A percentile compares a stretch with the other conserved stretches of the same genome.
Conservation (phyloP, 495 filamentous ascomycete genomes). For the Hypoxylon lienhwacheense region DNA sequence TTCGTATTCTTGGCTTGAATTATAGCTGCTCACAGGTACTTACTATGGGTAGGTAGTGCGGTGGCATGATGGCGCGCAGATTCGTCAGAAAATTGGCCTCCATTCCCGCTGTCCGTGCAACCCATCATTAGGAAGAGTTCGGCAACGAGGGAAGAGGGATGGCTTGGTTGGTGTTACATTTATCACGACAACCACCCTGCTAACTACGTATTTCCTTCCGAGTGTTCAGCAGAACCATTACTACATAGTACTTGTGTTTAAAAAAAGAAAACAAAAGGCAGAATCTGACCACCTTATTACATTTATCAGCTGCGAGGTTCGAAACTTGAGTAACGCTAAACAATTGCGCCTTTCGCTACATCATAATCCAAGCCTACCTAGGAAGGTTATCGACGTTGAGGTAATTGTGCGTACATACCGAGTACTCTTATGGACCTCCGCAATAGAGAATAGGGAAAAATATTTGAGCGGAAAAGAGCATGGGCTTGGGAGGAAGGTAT, state of each 20-base stretch:
- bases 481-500: too few species aligned
- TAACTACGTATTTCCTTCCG: slow-evolving; percentile 30
- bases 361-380: too few species aligned
- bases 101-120: slow-evolving; percentile 28
- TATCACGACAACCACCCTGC: slow-evolving; percentile 26
- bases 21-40: too few species aligned
- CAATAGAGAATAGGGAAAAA: too few species aligned
- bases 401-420: background rate
- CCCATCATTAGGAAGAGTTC: slow-evolving; percentile 11
- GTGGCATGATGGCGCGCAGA: slow-evolving; percentile 25
- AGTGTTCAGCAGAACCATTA: slow-evolving; percentile 14
- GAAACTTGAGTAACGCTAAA: too few species aligned
- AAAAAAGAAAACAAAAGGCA: slow-evolving; percentile 8
- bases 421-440: background rate
- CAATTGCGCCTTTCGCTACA: too few species aligned
- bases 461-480: too few species aligned
- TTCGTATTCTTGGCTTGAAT: slow-evolving; percentile 22
- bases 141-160: background rate
- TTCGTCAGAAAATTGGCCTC: slow-evolving; percentile 30
- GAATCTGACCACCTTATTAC: slow-evolving; percentile 11
- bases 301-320: background rate
- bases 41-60: too few species aligned
- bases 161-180: slow-evolving; percentile 26
- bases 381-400: too few species aligned
- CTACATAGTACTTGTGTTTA: slow-evolving; percentile 2